Conservation (phyloP, 345 rosid genomes). For the Bretschneidera sinensis region DNA sequence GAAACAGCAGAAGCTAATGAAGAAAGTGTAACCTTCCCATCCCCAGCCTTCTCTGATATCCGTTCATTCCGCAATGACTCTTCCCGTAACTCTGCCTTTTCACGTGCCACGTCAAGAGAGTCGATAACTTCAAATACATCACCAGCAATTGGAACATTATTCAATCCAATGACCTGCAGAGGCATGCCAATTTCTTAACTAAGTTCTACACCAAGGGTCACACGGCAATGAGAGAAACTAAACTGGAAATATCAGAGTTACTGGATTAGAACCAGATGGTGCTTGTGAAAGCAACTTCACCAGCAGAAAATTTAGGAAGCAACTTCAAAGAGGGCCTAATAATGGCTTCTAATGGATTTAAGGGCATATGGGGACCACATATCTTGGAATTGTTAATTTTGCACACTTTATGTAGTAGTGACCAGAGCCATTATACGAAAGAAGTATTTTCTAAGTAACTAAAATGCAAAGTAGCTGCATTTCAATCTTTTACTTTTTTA, state of each 20-base stretch:
- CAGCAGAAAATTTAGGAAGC: no score
- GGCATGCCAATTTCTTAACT: slow-evolving; percentile 10
- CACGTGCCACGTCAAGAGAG: slow-evolving; percentile 86
- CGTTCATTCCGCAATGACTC: slow-evolving; percentile 67
- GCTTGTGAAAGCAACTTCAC: not conserved
- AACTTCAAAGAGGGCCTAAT: no score
- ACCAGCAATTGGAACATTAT: slow-evolving; percentile 81
- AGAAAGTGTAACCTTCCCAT: slow-evolving; percentile 93
- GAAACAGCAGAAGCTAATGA: slow-evolving; percentile 92
- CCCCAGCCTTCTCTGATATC: slow-evolving; percentile 90
- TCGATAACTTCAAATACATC: slow-evolving; percentile 86
- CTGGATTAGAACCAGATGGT: not conserved
- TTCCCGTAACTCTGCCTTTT: slow-evolving; percentile 73
- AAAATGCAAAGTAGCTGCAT: no score
- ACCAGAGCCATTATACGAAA: no score
- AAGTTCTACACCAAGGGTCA: slow-evolving; percentile 2
- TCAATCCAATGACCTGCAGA: slow-evolving; percentile 83
- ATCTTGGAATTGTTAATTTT: no score
- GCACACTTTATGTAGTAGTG: no score
- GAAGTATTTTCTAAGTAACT: no score
- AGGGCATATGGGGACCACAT: no score
- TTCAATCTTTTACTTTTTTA: no score
- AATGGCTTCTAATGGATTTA: no score
- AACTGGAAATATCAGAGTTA: not conserved
- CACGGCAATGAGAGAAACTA: not conserved